A percentile compares a stretch with the other conserved stretches of the same genome.
These are phyloP conservation scores for Inosperma sp. DNA, from an alignment of 768 basidiomycete genomes.

Conservation along the genomic window DNA sequence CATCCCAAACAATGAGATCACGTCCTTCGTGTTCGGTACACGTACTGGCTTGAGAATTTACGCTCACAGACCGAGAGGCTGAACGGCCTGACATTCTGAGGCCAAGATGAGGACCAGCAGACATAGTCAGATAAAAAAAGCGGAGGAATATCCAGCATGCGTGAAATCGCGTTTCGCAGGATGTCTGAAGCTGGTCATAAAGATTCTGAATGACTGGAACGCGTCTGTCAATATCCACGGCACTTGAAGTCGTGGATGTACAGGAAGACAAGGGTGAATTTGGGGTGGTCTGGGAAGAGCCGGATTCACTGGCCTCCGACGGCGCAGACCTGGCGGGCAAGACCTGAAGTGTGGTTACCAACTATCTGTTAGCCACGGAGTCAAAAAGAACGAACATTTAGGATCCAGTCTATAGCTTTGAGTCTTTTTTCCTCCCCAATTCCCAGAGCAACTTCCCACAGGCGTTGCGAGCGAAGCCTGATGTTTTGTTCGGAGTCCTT, in stretches of 20 bases:
- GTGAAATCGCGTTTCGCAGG: conserved; percentile 60
- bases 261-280: conserved; percentile 1
- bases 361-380: neutral
- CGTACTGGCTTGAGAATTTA: conserved; percentile 7
- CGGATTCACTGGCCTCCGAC: conserved; percentile 2
- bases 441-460: conserved; percentile 24
- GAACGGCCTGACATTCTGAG: no score
- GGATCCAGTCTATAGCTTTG: conserved; percentile 23
- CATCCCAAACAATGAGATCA: conserved; percentile 48
- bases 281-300: conserved; percentile 1
- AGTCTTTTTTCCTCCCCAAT: conserved; percentile 17
- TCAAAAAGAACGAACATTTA: conserved; percentile 18
- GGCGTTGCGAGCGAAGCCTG: no score
- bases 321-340: neutral
- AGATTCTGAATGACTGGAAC: conserved; percentile 30
- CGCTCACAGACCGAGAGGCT: no score
- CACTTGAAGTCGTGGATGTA: conserved; percentile 14
- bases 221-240: conserved; percentile 9
- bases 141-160: conserved; percentile 57
- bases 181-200: conserved; percentile 49
- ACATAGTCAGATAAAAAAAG: conserved; percentile 45
- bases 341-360: neutral
- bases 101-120: conserved; percentile 1
- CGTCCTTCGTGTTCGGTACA: conserved; percentile 26
- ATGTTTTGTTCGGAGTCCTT: no score